Conservation (phyloP, 495 filamentous ascomycete species). For the Penicillium diatomitis region DNA sequence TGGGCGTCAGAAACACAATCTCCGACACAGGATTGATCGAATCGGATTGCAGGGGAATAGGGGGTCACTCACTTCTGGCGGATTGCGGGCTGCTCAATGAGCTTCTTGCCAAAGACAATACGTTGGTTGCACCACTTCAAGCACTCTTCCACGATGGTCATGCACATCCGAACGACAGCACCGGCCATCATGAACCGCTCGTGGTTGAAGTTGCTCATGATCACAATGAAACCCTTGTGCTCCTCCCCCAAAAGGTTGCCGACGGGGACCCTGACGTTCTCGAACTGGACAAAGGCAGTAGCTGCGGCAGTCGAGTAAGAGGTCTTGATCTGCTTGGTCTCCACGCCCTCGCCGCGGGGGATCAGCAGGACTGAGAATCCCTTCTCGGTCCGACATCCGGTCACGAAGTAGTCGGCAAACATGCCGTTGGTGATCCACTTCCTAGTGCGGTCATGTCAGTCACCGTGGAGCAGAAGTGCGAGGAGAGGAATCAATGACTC, state of each 20-base stretch:
- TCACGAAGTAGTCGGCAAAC: slow-evolving; percentile 77
- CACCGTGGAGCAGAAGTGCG: too few species aligned
- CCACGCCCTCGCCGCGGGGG: slow-evolving; percentile 56
- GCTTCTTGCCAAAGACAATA: slow-evolving; percentile 72
- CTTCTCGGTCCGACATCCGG: slow-evolving; percentile 72
- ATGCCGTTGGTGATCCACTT: slow-evolving; percentile 93
- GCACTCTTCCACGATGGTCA: slow-evolving; percentile 71
- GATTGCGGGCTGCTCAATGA: slow-evolving; percentile 80
- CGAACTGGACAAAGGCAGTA: slow-evolving; percentile 74
- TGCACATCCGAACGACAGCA: slow-evolving; percentile 54
- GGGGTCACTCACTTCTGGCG: slow-evolving; percentile 54
- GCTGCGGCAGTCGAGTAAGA: slow-evolving; percentile 72
- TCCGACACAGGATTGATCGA: too few species aligned
- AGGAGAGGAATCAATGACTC: too few species aligned
- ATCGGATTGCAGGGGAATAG: neutral
- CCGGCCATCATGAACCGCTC: slow-evolving; percentile 65
- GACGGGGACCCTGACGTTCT: slow-evolving; percentile 78
- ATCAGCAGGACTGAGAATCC: slow-evolving; percentile 74
- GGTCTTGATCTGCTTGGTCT: slow-evolving; percentile 78
- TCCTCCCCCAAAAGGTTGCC: slow-evolving; percentile 74
- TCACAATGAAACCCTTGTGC: slow-evolving; percentile 82
- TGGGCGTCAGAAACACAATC: too few species aligned
- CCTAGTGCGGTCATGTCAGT: slow-evolving; percentile 10
- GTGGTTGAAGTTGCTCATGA: slow-evolving; percentile 82
- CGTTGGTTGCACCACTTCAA: slow-evolving; percentile 87